Base-by-base conservation (phyloP, 805 yeast species). In the Candida saitoana region DNA sequence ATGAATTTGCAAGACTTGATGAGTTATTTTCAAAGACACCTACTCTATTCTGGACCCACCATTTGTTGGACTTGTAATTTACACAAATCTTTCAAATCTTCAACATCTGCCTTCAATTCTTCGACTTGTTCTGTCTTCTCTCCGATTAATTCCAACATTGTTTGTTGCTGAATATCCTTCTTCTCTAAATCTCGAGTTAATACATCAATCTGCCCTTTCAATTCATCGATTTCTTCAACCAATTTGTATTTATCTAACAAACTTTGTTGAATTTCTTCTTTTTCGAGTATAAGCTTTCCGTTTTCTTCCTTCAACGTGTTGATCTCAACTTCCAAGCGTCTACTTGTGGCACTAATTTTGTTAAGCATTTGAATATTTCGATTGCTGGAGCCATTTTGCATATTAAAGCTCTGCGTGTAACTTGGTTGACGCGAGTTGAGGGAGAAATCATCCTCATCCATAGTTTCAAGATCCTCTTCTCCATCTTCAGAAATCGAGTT, bases 51-150 rank as follows among this genome's bases (percentile, higher is more conserved):
- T 5, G n/a, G 16, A 12, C 32, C 83, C 34, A 88, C 80, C 77
- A 91, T 74, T 49, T 90, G 93, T 59, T 87, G 95, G 34, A 91
- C 90, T 62, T 91, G 99, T 47, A 76, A 76, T 46, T 79, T 74
- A 60, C 88, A 76, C 69, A 93, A 69, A 36, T 87, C 95, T 62
- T 93, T 93, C 62, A 91, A 71, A 62, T 93, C 99, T 3, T 71
- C 74, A 14, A 93, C 91, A 56, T 93, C 99, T 5, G 95, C 96
- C 49, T 73, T 76, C 36, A 93, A 71, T 60, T 93, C 99, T 42
- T 81, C 85, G 4, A 87, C 91, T 47, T 71, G 74, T 58, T 95
- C 99, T 4, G 87, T 74, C 57, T 89, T 89, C 56, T 90, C 96
- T 4, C 96, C 96, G 12, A 91, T 69, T 43, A 86, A 57, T 50